Evolutionary conservation across 2,329 filamentous ascomycete genomes (phyloP), one percentile per base, ranked within the genome.

Genomic region (Sporothrix phasma): DNA sequence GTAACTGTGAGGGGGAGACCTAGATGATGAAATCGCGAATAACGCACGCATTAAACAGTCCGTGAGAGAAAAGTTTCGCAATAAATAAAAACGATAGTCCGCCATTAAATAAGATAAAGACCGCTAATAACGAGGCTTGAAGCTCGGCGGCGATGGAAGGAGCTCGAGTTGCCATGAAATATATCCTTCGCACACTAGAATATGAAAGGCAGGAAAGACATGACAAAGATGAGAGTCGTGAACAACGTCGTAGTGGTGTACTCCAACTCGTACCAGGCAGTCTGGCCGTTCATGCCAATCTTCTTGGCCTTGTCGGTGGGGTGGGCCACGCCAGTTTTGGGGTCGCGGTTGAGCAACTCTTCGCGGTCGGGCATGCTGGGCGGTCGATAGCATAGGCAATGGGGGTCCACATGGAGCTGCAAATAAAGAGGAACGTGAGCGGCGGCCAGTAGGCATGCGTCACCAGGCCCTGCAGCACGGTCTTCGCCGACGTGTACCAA

Each of bases 371-470:
- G 67, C 64, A 67, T 65, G n/a, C 59, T 85, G 80, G 85, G 85
- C 0, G 85, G 67, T 81, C 81, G 62, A 87, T 80, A 26, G 83
- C 82, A 70, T 88, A 88, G 1, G 77, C 76, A 53, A 88, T 77
- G 0, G 85, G 85, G 0, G 79, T 83, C 81, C 82, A 85, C 29
- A 83, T 74, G 0, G 81, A 81, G 60, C 75, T 79, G 74, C 78
- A 79, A 56, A 81, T 77, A 69, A 82, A 81, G 49, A 84, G 69
- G 73, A 83, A 85, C 0, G 82, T 80, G 49, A 85, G 69, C 0
- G 84, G 84, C 5, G 83, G 83, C 84, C 84, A 87, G 73, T 81
- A 82, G 13, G 82, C 82, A 70, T 86, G 83, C 0, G 83, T 85
- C 46, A 87, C 70, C 3, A 87, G 74, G 68, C 78, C 79, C 56